These are phyloP conservation scores for Emergomyces pasteurianus DNA, from an alignment of 2,329 filamentous ascomycete genomes.

Conservation along the genomic window DNA sequence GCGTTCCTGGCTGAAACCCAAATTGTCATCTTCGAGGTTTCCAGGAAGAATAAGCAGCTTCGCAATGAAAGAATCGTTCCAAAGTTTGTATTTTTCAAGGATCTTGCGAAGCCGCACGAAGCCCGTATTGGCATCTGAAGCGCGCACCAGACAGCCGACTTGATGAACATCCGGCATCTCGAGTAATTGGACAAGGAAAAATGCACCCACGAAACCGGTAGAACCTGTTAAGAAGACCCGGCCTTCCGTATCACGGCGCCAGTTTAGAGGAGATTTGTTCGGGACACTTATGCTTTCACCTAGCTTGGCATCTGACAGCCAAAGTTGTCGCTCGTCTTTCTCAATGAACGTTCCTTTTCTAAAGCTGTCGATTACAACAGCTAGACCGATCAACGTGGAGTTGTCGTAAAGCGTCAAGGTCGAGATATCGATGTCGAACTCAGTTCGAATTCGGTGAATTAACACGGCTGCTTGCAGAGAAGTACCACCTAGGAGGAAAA, in stretches of 20 bases:
- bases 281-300: slow-evolving; percentile 8
- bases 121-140: slow-evolving; percentile 35
- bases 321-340: slow-evolving; percentile 9
- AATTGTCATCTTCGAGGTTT: slow-evolving; percentile 53
- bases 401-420: slow-evolving; percentile 14
- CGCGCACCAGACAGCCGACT: slow-evolving; percentile 62
- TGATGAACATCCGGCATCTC: slow-evolving; percentile 39
- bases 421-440: slow-evolving; percentile 10
- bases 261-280: slow-evolving; percentile 4
- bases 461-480: slow-evolving; percentile 14
- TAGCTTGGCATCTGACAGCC: slow-evolving; percentile 12
- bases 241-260: slow-evolving; percentile 14
- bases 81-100: slow-evolving; percentile 36
- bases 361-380: slow-evolving; percentile 4
- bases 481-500: slow-evolving; percentile 14
- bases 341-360: background rate
- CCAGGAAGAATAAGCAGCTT: slow-evolving; percentile 31
- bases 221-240: slow-evolving; percentile 65
- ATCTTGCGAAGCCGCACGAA: slow-evolving; percentile 30
- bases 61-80: background rate
- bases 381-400: slow-evolving; percentile 8
- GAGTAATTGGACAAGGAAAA: slow-evolving; percentile 59
- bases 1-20: slow-evolving; percentile 39
- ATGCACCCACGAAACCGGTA: slow-evolving; percentile 72
- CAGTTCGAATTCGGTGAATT: slow-evolving; percentile 10